These are phyloP conservation scores for Musa itinerans DNA, from an alignment of 176 grass and related monocot genomes.

Conservation along the genomic window DNA sequence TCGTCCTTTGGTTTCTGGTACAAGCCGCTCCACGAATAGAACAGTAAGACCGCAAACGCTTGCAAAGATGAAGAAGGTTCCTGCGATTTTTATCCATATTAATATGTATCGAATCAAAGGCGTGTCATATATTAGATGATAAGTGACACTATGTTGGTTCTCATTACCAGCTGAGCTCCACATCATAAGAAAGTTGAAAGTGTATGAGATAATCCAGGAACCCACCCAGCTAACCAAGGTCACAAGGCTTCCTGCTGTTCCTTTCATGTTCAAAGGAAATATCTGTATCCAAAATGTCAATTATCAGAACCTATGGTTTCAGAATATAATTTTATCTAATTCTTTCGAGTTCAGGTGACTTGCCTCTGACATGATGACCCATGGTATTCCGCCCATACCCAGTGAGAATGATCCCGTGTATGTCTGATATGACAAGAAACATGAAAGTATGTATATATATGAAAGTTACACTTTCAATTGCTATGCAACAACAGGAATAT, in stretches of 20 bases:
- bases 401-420: conserved; percentile 72
- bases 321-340: neutral
- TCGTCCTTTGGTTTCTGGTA: conserved; percentile 81
- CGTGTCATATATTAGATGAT: neutral
- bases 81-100: conserved; percentile 19
- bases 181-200: conserved; percentile 71
- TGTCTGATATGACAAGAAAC: conserved; percentile 27
- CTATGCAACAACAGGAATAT: neutral
- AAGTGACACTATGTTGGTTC: neutral
- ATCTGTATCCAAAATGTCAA: conserved; percentile 36
- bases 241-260: conserved; percentile 71
- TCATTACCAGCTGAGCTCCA: conserved; percentile 64
- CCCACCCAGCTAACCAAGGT: conserved; percentile 73
- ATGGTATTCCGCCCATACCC: conserved; percentile 80
- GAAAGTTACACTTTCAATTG: neutral
- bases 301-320: neutral
- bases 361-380: conserved; percentile 96
- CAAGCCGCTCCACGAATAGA: conserved; percentile 52
- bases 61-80: conserved; percentile 72
- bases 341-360: neutral
- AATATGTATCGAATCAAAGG: neutral
- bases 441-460: neutral
- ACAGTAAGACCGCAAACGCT: conserved; percentile 48
- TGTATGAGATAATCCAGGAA: conserved; percentile 60
- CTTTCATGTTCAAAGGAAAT: conserved; percentile 80